A percentile compares a stretch with the other conserved stretches of the same genome.
These are phyloP conservation scores for Arthrinium puccinioides DNA, from an alignment of 2,329 filamentous ascomycete genomes.

Conservation along the genomic window DNA sequence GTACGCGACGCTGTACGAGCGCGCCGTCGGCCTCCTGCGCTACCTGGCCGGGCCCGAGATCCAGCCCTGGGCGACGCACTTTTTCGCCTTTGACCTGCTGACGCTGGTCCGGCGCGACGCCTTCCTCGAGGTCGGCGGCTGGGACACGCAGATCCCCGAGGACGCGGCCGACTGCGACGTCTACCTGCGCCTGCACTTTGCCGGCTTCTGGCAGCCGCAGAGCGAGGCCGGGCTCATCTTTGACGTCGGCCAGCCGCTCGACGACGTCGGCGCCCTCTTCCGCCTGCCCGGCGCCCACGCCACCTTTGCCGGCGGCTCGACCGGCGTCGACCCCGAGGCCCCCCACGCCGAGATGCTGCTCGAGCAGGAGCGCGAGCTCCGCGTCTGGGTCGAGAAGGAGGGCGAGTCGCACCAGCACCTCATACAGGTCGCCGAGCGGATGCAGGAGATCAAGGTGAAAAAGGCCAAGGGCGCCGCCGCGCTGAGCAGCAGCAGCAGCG, in stretches of 20 bases:
- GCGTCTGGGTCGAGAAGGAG: slow-evolving; percentile 22
- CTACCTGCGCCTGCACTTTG: slow-evolving; percentile 34
- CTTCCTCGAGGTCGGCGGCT: slow-evolving; percentile 33
- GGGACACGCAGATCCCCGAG: slow-evolving; percentile 43
- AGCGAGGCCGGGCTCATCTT: slow-evolving; percentile 31
- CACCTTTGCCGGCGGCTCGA: slow-evolving; percentile 24
- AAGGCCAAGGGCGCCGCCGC: slow-evolving; percentile 1
- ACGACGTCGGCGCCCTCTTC: slow-evolving; percentile 34
- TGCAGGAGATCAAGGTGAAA: slow-evolving; percentile 22
- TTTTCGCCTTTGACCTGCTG: slow-evolving; percentile 44
- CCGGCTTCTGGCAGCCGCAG: slow-evolving; percentile 30
- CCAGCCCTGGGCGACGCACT: slow-evolving; percentile 37
- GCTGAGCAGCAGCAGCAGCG: slow-evolving; percentile 23
- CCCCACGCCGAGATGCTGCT: slow-evolving; percentile 19
- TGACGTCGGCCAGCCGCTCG: slow-evolving; percentile 32
- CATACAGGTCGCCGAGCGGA: slow-evolving; percentile 22
- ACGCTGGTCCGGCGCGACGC: slow-evolving; percentile 38
- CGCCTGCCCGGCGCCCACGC: slow-evolving; percentile 27
- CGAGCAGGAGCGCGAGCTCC: slow-evolving; percentile 19
- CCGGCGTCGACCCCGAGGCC: slow-evolving; percentile 14
- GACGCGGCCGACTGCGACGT: slow-evolving; percentile 39
- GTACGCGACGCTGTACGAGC: slow-evolving; percentile 26
- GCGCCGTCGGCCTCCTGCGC: slow-evolving; percentile 20
- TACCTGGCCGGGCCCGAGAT: slow-evolving; percentile 25
- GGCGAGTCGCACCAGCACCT: slow-evolving; percentile 27